A percentile compares a stretch with the other conserved stretches of the same genome.
Evolutionary conservation across 2,329 filamentous ascomycete genomes (phyloP).

Genomic region (Colletotrichum navitas): DNA sequence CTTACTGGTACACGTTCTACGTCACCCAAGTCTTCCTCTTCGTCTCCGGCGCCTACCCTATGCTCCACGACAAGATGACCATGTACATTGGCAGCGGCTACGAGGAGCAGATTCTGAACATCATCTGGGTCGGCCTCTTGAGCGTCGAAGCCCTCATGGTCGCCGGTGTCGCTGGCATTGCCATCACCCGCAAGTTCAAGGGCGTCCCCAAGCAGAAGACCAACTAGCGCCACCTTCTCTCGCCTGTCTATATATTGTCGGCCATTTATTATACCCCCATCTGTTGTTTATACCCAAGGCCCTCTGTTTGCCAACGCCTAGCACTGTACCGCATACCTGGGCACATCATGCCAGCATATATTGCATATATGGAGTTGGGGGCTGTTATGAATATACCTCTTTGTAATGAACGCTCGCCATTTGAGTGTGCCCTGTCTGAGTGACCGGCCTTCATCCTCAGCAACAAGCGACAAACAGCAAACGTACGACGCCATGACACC

Average conservation of each 20-base stretch:
- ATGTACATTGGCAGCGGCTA: slow-evolving; percentile 49
- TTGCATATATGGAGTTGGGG: slow-evolving; percentile 12
- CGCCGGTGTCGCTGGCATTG: slow-evolving; percentile 53
- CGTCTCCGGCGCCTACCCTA: slow-evolving; percentile 44
- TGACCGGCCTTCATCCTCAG: background rate
- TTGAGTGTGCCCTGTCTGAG: background rate
- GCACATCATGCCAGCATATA: background rate
- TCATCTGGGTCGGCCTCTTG: slow-evolving; percentile 62
- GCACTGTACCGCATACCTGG: background rate
- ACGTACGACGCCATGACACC: background rate
- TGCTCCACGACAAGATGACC: slow-evolving; percentile 47
- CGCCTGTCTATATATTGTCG: background rate
- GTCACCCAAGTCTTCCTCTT: slow-evolving; percentile 43
- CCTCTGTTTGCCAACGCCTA: background rate
- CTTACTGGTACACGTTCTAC: slow-evolving; percentile 45
- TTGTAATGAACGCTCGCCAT: slow-evolving; percentile 2
- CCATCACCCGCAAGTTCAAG: slow-evolving; percentile 48
- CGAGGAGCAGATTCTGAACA: slow-evolving; percentile 58
- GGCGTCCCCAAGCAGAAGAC: slow-evolving; percentile 42
- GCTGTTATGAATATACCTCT: slow-evolving; percentile 6
- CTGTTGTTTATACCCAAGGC: background rate
- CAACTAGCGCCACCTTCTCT: background rate
- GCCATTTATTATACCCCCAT: background rate
- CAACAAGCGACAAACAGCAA: background rate
- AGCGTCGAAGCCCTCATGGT: slow-evolving; percentile 61